Evolutionary conservation across 768 basidiomycete species (phyloP).

Genomic region (Russula sp.): DNA sequence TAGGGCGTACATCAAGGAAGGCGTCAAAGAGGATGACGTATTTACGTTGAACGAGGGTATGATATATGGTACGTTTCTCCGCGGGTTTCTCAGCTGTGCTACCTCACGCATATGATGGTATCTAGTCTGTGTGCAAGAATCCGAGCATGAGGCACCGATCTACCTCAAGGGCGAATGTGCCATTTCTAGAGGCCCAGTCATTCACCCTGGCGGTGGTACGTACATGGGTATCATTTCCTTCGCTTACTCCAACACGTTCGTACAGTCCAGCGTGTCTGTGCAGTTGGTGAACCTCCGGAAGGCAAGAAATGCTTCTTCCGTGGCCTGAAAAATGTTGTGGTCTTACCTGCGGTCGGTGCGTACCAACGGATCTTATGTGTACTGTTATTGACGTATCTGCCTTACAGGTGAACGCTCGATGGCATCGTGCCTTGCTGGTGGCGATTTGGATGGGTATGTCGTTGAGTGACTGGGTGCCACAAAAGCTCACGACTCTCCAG

Average conservation of each 20-base stretch:
- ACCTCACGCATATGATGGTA: neutral
- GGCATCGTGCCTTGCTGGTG: slow-evolving; percentile 60
- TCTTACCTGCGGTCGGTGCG: slow-evolving; percentile 22
- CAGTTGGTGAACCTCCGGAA: slow-evolving; percentile 25
- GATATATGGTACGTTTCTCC: slow-evolving; percentile 6
- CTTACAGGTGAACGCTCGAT: slow-evolving; percentile 49
- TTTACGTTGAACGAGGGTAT: neutral
- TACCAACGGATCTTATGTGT: neutral
- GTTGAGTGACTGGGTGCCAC: neutral
- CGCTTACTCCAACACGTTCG: neutral
- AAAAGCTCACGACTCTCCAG: slow-evolving; percentile 30
- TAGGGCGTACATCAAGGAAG: neutral
- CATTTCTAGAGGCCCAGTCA: slow-evolving; percentile 27
- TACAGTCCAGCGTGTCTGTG: slow-evolving; percentile 23
- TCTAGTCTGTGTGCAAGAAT: slow-evolving; percentile 11
- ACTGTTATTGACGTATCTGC: neutral
- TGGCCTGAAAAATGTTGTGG: slow-evolving; percentile 16
- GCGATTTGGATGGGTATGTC: slow-evolving; percentile 65
- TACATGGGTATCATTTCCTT: neutral
- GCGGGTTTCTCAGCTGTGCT: neutral
- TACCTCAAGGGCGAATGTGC: slow-evolving; percentile 1
- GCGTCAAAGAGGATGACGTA: neutral
- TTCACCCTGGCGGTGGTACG: slow-evolving; percentile 30
- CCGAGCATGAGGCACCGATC: neutral
- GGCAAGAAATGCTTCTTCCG: slow-evolving; percentile 16